Evolutionary conservation across 345 rosid species (phyloP), one percentile per base, ranked within the genome.

Genomic region (Pistacia vera): DNA sequence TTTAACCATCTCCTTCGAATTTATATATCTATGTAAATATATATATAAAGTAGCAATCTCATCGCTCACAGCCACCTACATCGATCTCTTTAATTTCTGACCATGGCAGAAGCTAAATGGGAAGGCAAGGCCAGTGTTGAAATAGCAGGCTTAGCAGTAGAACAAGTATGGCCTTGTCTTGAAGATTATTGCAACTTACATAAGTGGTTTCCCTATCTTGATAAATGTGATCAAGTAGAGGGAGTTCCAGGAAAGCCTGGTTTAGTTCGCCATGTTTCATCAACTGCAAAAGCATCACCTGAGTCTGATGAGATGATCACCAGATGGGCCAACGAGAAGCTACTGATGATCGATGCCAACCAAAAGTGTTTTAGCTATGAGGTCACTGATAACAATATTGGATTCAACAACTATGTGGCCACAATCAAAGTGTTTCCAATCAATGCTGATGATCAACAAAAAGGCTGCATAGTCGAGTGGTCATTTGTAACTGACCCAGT

Each of bases 151-250:
- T 54, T 82, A 55, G 78, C 81, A 28, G 79, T 86, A 35, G 93
- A 86, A 41, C 84, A 87, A 75, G 78, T 82, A 35, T 91, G 96
- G 94, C 77, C 91, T 2, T 78, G 77, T 49, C 59, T 87, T 16
- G 86, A 78, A 7, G 96, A 93, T 72, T 93, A 90, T 70, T 90
- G 94, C 86, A 87, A 85, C 84, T 1, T 91, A 48, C 80, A 90
- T 73, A 80, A 85, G 55, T 81, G 84, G 86, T 68, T 82, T 62
- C 93, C 96, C 2, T 8, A 25, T 16, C 4, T 88, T 0, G 91
- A 86, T 38, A 78, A 78, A 2, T 92, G 93, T 85, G 30, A 72
- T 76, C 79, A 61, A 1, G 83, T 88, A 10, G 83, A 85, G 44
- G 96, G 93, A 41, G 75, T 56, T 16, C 83, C 65, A 10, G 90